These are phyloP conservation scores for Apiotrichum akiyoshidainum DNA, from an alignment of 1,284 basidiomycete species.

Conservation along the genomic window DNA sequence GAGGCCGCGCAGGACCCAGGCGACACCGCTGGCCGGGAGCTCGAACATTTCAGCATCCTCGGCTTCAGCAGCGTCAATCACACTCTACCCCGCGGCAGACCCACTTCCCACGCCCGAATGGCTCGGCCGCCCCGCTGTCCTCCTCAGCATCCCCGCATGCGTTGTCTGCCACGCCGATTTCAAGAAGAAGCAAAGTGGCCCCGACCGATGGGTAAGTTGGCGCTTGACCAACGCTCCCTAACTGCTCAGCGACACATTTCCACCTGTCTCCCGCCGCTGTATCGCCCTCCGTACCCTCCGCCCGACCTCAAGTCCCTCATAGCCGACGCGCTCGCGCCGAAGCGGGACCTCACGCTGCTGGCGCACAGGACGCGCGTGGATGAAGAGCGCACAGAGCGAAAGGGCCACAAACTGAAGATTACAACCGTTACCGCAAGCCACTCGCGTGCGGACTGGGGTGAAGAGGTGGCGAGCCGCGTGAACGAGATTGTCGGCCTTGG, in stretches of 20 bases:
- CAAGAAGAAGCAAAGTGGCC: slow-evolving; percentile 37
- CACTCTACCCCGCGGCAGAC: neutral
- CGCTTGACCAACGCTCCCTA: neutral
- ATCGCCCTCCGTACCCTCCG: slow-evolving; percentile 37
- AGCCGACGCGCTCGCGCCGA: slow-evolving; percentile 24
- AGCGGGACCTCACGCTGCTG: slow-evolving; percentile 12
- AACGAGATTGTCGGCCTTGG: slow-evolving; percentile 24
- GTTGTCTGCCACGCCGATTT: slow-evolving; percentile 33
- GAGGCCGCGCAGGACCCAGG: neutral
- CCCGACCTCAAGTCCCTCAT: slow-evolving; percentile 39
- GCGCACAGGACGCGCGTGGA: slow-evolving; percentile 6
- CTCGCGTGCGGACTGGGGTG: slow-evolving; percentile 31
- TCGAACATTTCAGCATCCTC: neutral
- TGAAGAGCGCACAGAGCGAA: slow-evolving; percentile 3
- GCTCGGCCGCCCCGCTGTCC: slow-evolving; percentile 32
- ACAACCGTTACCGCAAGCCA: slow-evolving; percentile 32
- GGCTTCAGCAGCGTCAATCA: neutral
- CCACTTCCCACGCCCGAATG: slow-evolving; percentile 30
- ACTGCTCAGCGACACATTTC: slow-evolving; percentile 37
- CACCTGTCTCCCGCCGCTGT: slow-evolving; percentile 38
- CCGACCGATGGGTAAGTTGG: slow-evolving; percentile 40
- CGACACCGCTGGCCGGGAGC: neutral
- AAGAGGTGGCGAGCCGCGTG: slow-evolving; percentile 30
- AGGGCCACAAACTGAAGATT: slow-evolving; percentile 11
- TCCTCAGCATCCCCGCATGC: slow-evolving; percentile 28